Evolutionary conservation across 106 monocot species (phyloP).

Genomic region (Acorus gramineus): DNA sequence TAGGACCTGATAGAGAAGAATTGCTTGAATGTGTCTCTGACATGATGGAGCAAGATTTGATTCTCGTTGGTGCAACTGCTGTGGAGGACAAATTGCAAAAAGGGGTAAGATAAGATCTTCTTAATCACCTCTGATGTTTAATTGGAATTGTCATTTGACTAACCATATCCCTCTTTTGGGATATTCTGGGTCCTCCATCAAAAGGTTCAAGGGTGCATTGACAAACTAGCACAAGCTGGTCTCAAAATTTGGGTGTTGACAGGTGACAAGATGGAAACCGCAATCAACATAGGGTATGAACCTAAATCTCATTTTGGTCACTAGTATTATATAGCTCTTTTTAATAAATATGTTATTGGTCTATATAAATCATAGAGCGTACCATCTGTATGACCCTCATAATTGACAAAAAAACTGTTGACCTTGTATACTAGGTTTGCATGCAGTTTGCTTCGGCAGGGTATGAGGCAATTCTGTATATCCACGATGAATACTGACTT

Average conservation of each 20-base stretch:
- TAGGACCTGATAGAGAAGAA: conserved; percentile 72
- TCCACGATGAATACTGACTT: conserved; percentile 28
- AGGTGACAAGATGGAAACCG: conserved; percentile 99
- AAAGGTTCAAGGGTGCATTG: conserved; percentile 59
- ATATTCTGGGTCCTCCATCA: background rate
- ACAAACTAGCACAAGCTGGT: conserved; percentile 92
- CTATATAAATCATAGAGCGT: too few relatives aligned
- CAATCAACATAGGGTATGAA: conserved; percentile 89
- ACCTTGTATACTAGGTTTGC: conserved; percentile 25
- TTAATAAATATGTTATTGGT: too few relatives aligned
- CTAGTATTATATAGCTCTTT: too few relatives aligned
- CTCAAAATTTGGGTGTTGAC: conserved; percentile 98
- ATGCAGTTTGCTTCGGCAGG: conserved; percentile 84
- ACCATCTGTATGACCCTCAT: too few relatives aligned
- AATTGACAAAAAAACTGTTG: too few relatives aligned
- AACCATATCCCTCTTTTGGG: conserved; percentile 2
- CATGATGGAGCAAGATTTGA: conserved; percentile 70
- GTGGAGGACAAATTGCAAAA: conserved; percentile 97
- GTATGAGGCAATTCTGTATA: conserved; percentile 70
- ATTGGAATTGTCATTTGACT: background rate
- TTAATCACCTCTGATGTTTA: background rate
- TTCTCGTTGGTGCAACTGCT: conserved; percentile 88
- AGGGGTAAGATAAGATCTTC: conserved; percentile 39
- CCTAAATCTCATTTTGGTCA: background rate
- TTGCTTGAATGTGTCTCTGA: conserved; percentile 74